Base-by-base conservation (phyloP, 2,329 filamentous ascomycete species). In the Pseudofabraea citricarpa region DNA sequence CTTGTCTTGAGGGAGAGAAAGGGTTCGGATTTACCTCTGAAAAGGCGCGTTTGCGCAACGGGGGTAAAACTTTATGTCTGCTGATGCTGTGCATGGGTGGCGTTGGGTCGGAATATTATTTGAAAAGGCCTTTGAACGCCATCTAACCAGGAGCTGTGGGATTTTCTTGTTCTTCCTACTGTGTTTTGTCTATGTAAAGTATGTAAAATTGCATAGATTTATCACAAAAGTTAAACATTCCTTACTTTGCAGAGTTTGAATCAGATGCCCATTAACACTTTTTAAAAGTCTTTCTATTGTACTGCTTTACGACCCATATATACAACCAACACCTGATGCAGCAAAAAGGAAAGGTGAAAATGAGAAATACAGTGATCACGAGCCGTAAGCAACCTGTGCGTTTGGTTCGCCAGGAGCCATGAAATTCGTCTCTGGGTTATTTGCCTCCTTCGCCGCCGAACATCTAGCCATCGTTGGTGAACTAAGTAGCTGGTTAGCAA, bases 381-480 rank as follows among this genome's bases (percentile, higher is more conserved):
- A 43, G 21, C 59, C 59, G 43, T 62, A 63, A 38, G 58, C 57
- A 38, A 54, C 49, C 40, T 58, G 59, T 19, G 58, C 58, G 42
- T 52, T 54, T 32, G 59, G 58, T 41, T 72, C 70, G 45, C 85
- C 86, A 18, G 83, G 74, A 42, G 85, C 85, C 83, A 90, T 85
- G 55, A 88, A 79, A 69, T 90, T 88, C 43, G 81, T 90, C 65
- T 86, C 75, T 45, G 85, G 79, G 69, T 90, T 87, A 48, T 83
- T 82, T 8, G 81, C 83, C 46, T 85, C 86, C 78, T 96, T 97
- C 54, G 90, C 87, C 41, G 88, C 91, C 39, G 90, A 95, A 76
- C 90, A 96, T 63, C 93, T 87, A 48, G 93, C 93, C 93, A 98
- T 98, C 46, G 93, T 98, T 40, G 93, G 90, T 50, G 90, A 96